Conservation (phyloP, 164 flowering plant genomes). For the Tetrastigma voinierianum region DNA sequence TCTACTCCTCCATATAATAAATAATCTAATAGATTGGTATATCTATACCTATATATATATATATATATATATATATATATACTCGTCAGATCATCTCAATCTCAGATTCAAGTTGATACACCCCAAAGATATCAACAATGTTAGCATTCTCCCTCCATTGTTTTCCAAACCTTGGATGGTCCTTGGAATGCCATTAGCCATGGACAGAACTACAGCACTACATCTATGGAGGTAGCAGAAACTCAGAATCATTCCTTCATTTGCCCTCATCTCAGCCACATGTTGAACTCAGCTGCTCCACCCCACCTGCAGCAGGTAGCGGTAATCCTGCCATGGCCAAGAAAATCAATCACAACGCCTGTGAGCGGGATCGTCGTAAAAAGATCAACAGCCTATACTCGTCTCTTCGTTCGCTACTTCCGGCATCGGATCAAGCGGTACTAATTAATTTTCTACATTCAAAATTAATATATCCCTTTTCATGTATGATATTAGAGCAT, state of each 20-base stretch:
- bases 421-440: constrained; percentile 15
- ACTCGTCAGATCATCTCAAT: constrained; percentile 4
- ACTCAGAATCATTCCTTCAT: constrained; percentile 6
- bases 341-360: constrained; percentile 20
- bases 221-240: neutral
- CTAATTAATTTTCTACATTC: neutral
- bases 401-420: constrained; percentile 19
- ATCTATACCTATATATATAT: no score
- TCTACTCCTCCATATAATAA: neutral
- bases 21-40: neutral
- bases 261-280: neutral
- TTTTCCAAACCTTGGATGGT: constrained; percentile 23
- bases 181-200: constrained; percentile 11
- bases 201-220: neutral
- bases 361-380: constrained; percentile 17
- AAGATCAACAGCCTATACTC: constrained; percentile 16
- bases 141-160: constrained; percentile 14
- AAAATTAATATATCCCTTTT: neutral
- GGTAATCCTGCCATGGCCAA: constrained; percentile 10
- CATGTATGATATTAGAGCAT: no score
- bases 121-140: constrained; percentile 12
- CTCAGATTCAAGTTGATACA: neutral
- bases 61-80: no score
- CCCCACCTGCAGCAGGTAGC: neutral
- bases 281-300: neutral